Evolutionary conservation across 2,329 filamentous ascomycete genomes (phyloP), one percentile per base, ranked within the genome.

Genomic region (Aspergillus sp.): DNA sequence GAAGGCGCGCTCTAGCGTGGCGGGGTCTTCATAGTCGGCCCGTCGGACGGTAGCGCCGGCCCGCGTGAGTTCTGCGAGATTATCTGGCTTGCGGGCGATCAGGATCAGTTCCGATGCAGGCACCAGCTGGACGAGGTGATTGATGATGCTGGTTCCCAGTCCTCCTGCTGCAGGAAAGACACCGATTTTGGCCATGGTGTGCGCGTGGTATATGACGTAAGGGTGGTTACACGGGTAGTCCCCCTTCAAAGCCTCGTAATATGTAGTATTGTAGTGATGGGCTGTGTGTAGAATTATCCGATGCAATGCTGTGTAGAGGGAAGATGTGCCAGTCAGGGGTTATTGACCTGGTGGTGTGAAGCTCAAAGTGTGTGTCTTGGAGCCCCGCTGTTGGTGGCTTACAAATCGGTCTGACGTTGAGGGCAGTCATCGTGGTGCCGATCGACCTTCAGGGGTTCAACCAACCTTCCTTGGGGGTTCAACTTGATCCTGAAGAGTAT

Each of bases 101-200:
- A 84, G 77, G 62, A 82, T 70, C 63, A 86, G 68, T 49, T 80
- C 71, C 21, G 78, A 71, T 55, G 78, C 67, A n/a, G 80, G 76
- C 23, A 82, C 71, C 3, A 75, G 74, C 11, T 75, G 68, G 2
- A 81, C 72, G 5, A 86, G 77, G 62, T 84, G 81, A 30, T 74
- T 73, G 68, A 82, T 74, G 30, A 82, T 83, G 66, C 81, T 83
- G 54, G 74, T 71, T 62, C 82, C 84, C 1, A 86, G 78, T 36
- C 76, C 82, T 41, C 84, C 84, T 0, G 83, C 79, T 19, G 81
- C 82, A 27, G 83, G 83, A 66, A 83, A 82, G 36, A 74, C 57
- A 23, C 70, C 71, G 49, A 74, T 69, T 56, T 64, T 69, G 17
- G 61, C 15, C 63, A 64, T 64, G 17, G 50, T 39, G 30, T 10